Base-by-base conservation (phyloP, 1,284 basidiomycete genomes). In the Trametes versicolor region DNA sequence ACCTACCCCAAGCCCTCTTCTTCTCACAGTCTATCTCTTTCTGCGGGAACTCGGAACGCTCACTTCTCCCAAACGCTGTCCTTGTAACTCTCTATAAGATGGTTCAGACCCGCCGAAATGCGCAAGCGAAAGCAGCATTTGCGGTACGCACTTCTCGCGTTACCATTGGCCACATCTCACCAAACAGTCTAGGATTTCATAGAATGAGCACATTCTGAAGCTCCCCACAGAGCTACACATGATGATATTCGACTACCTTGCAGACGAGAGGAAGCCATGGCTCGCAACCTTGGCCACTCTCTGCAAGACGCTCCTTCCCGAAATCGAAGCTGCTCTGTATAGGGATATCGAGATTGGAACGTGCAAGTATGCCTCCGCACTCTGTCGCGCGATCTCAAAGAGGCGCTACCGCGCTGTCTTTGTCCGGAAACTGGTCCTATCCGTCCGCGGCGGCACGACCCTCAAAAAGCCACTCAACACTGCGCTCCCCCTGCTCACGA, bases 281-380 rank as follows among this genome's bases (percentile, higher is more conserved):
- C 47, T 58, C 17, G 45, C 43, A 2, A 48, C 55, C 13, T 19
- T 36, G 13, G 34, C 45, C n/a, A 57, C 41, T 0, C 27, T 47
- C 21, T 57, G 55, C 45, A 57, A 48, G 21, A n/a, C 32, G n/a
- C 32, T 57, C 32, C 10, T 45, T 10, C 55, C 55, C 19, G 45
- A n/a, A 4, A 32, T 36, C n/a, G 55, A 57, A 29, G 43, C 55
- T 3, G 43, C 25, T 21, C 55, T 57, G 19, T 57, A 57, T 23
- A 21, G n/a, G 13, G n/a, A 48, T 0, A 45, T 48, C 12, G 17
- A 36, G 7, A 10, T 58, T 4, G 21, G 3, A 17, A 45, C 32
- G n/a, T 48, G 23, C 25, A 36, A 9, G 17, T 17, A 19, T 2
- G 15, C 19, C 23, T 21, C 15, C 8, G 13, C 19, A 4, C 49